Base-by-base conservation (phyloP, 768 basidiomycete species). In the Pisolithus tinctorius region DNA sequence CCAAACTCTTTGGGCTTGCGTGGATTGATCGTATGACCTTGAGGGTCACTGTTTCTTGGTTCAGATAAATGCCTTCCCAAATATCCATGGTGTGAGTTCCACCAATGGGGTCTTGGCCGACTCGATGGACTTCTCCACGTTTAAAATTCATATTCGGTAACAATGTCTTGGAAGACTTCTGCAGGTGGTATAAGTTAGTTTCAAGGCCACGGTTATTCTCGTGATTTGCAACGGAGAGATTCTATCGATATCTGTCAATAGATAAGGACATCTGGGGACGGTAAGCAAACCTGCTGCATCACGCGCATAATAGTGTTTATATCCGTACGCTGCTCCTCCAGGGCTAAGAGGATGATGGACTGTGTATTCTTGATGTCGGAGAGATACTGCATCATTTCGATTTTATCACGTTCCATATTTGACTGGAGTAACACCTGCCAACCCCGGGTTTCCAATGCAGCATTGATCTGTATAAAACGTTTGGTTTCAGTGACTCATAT, bases 21-120 rank as follows among this genome's bases (percentile, higher is more conserved):
- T 75, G 69, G 43, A 81, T 73, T 10, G 78, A 75, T 36, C 81
- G 75, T 30, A 82, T 63, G 6, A 75, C 71, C 58, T 82, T 82
- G 60, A 82, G 76, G 3, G 78, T 76, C 2, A 82, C 81, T 52
- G 78, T 80, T 55, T 80, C 76, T 45, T 72, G 67, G 30, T 70
- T 69, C 1, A 82, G 70, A 64, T 80, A 82, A 9, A 75, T 29
- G 4, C 81, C 81, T 59, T 81, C 78, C 71, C 71, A 71, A 44
- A 80, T 75, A 61, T 79, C 80, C 70, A 80, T 79, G 3, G 74
- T 70, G 13, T 74, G 71, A 6, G 74, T 77, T 27, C 78, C 78
- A 39, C 73, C 73, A 45, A 79, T 72, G 7, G 81, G 78, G 47
- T 74, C 73, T 23, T 72, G 64, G 14, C 77, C 74, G 29, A 77